Evolutionary conservation across 2,329 filamentous ascomycete genomes (phyloP).

Genomic region (Claviceps capensis): DNA sequence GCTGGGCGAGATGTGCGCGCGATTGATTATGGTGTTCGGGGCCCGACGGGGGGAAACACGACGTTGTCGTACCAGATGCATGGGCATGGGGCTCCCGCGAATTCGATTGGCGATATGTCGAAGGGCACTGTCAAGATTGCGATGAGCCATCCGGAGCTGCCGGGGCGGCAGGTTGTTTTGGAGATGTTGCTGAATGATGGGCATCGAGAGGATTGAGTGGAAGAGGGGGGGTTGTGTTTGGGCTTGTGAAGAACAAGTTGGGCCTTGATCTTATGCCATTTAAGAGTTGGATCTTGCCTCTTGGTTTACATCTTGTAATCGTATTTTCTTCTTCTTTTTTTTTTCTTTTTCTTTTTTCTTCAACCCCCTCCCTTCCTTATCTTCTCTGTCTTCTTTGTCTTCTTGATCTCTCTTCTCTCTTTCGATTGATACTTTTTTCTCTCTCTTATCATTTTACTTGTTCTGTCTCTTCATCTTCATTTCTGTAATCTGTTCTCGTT

Average conservation of each 20-base stretch:
- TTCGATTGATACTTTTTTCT: background rate
- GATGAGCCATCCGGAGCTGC: constrained; percentile 84
- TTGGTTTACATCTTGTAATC: too few species aligned
- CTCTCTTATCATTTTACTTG: background rate
- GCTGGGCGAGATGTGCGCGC: constrained; percentile 80
- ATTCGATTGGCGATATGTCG: constrained; percentile 30
- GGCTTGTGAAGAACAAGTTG: background rate
- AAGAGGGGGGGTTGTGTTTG: background rate
- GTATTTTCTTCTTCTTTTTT: background rate
- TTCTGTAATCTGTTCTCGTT: background rate
- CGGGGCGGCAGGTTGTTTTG: constrained; percentile 74
- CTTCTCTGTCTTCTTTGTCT: background rate
- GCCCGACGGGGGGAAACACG: constrained; percentile 39
- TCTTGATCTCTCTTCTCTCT: background rate
- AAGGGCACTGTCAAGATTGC: constrained; percentile 81
- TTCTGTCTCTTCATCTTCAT: background rate
- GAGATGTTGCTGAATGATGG: constrained; percentile 90
- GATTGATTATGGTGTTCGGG: constrained; percentile 68
- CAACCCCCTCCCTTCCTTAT: background rate
- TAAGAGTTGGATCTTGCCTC: too few species aligned
- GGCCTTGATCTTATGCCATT: background rate
- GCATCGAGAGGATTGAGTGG: constrained; percentile 34
- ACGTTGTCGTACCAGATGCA: constrained; percentile 18
- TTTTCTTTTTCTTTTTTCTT: background rate
- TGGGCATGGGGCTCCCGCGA: constrained; percentile 21